Evolutionary conservation across 306 rosid species (phyloP).

Genomic region (Lotus japonicus): DNA sequence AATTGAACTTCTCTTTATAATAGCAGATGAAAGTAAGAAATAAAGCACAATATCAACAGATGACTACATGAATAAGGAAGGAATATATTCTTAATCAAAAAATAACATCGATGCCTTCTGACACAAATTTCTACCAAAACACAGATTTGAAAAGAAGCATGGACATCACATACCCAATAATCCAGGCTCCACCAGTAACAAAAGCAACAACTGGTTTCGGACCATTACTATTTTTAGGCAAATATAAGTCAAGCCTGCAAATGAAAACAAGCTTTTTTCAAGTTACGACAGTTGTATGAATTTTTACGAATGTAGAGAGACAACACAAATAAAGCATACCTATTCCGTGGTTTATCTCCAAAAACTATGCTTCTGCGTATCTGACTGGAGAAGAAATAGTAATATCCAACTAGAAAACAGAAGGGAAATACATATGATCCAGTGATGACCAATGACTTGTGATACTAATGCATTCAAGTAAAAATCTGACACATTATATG

Average conservation of each 20-base stretch:
- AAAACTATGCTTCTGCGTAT: constrained; percentile 72
- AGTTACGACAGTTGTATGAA: constrained; percentile 5
- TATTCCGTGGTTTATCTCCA: constrained; percentile 89
- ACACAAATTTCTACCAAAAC: neutral
- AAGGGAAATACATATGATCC: constrained; percentile 26
- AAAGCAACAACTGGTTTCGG: constrained; percentile 88
- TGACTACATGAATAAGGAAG: constrained; percentile 3
- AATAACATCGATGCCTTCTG: neutral
- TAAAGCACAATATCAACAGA: constrained; percentile 1
- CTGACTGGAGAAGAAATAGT: constrained; percentile 68
- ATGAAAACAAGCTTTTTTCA: constrained; percentile 20
- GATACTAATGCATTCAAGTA: constrained; percentile 7
- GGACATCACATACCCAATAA: constrained; percentile 68
- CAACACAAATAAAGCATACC: constrained; percentile 31
- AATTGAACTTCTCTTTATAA: neutral
- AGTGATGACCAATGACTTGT: neutral
- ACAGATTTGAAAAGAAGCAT: constrained; percentile 4
- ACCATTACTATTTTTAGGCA: constrained; percentile 53
- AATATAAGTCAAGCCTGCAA: constrained; percentile 78
- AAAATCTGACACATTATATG: neutral
- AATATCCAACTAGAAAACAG: constrained; percentile 66
- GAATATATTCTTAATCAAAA: neutral
- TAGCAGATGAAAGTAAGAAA: neutral
- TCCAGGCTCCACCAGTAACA: constrained; percentile 97
- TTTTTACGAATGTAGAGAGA: neutral